Conservation (phyloP, 2,329 filamentous ascomycete species). For the Westerdykella aurantiaca region DNA sequence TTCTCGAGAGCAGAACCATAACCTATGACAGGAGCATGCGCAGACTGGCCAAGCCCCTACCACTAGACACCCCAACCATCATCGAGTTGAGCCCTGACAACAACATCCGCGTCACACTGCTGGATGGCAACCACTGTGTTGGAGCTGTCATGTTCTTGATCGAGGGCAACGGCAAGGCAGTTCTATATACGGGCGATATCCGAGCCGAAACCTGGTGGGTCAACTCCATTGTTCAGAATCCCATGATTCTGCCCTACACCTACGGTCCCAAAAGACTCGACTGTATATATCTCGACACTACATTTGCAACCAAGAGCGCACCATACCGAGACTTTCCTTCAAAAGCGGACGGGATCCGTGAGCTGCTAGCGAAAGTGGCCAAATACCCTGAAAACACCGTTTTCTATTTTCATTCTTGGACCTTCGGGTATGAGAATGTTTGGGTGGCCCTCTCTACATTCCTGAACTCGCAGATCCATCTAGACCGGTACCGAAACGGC, state of each 20-base stretch:
- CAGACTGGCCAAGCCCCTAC: conserved; percentile 70
- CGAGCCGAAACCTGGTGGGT: conserved; percentile 85
- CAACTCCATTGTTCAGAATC: conserved; percentile 63
- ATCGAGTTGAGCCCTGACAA: conserved; percentile 67
- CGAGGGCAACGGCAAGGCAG: conserved; percentile 63
- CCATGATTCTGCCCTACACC: conserved; percentile 68
- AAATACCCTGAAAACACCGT: conserved; percentile 66
- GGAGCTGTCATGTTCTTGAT: conserved; percentile 92
- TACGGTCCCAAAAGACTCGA: conserved; percentile 51
- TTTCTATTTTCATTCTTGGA: conserved; percentile 86
- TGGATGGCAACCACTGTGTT: conserved; percentile 88
- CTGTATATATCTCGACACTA: conserved; percentile 85
- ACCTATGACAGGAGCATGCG: conserved; percentile 68
- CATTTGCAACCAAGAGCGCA: conserved; percentile 55
- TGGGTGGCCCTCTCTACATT: conserved; percentile 75
- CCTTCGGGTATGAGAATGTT: conserved; percentile 88
- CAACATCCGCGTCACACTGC: conserved; percentile 71
- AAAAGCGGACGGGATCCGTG: conserved; percentile 68
- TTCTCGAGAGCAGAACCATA: conserved; percentile 67
- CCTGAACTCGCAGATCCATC: conserved; percentile 66
- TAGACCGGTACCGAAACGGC: conserved; percentile 72
- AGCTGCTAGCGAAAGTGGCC: conserved; percentile 64
- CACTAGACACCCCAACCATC: conserved; percentile 69
- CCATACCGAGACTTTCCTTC: conserved; percentile 51
- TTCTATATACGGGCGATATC: conserved; percentile 86